Evolutionary conservation across 139 green algal genomes (phyloP), one percentile per base, ranked within the genome.

Genomic region (Tetradesmus obliquus): DNA sequence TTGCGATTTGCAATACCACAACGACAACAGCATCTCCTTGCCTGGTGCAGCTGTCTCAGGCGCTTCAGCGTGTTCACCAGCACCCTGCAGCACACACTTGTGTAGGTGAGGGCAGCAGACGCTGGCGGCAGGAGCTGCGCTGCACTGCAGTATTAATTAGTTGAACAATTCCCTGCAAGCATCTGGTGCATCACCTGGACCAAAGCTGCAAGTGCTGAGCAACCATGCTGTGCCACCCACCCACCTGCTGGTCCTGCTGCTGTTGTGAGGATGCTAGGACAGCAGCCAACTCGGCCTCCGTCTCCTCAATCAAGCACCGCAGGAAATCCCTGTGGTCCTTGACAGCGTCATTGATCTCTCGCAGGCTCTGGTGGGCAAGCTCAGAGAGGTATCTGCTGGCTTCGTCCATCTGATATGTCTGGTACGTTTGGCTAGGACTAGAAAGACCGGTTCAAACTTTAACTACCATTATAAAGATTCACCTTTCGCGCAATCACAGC

Each of bases 241-340:
- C 66, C n/a, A 76, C 66, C 66, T 76, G 66, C 66, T 76, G 66
- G n/a, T 55, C 76, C 76, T 82, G 76, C 80, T 62, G 80, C 80
- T 85, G 80, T 58, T 62, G 80, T 58, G 45, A n/a, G 4, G 1
- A 8, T 85, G 80, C 5, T 3, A 87, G 45, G 20, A 87, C 20
- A 53, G 82, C 82, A 22, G 54, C 54, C 0, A 90, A 0, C 13
- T 90, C 69, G 2, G 55, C 53, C 71, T 57, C 55, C 15, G 86
- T 53, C 15, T 83, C 32, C 71, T 71, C 19, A 15, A 90, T 55
- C 2, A 90, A 62, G 54, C 53, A 71, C 55, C 57, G 86, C 86
- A 90, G 53, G 7, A 10, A 54, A 8, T 55, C 19, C 24, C 57
- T 90, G 9, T 90, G 86, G 1, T 9, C 51, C 7, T 54, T 19